phyloP scores from a whole-genome alignment of 441 rosid species.

The Biscutella auriculata region DNA sequence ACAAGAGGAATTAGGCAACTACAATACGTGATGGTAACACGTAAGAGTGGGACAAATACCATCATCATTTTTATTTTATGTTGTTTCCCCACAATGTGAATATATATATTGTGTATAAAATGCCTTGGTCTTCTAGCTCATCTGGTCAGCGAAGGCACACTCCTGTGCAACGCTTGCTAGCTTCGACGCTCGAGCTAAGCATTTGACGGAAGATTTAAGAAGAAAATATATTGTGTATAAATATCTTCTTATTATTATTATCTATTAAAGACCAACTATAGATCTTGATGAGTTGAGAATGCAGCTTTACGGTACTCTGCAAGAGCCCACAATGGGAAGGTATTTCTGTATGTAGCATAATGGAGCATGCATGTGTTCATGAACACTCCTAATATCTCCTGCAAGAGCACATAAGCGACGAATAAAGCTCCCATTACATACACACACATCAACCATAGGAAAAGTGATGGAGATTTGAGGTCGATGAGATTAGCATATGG shows the following conservation, averaged over 20 bases:
- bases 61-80: too few relatives aligned
- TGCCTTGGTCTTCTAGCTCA: not conserved
- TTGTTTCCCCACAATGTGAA: too few relatives aligned
- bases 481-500: not conserved
- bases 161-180: not conserved
- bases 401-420: not conserved
- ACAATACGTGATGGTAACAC: too few relatives aligned
- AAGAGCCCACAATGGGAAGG: slow-evolving; percentile 24
- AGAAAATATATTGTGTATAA: too few relatives aligned
- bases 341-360: slow-evolving; percentile 17
- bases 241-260: too few relatives aligned
- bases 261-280: not conserved
- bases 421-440: not conserved
- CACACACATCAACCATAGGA: not conserved
- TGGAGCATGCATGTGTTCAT: slow-evolving; percentile 19
- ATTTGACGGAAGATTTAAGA: not conserved
- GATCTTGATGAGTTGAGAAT: not conserved
- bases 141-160: not conserved
- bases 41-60: too few relatives aligned
- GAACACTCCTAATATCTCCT: slow-evolving; percentile 23
- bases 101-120: too few relatives aligned
- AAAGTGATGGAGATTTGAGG: not conserved
- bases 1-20: too few relatives aligned
- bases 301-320: slow-evolving; percentile 12
- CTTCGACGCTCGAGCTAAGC: not conserved